Evolutionary conservation across 805 yeast genomes (phyloP), one percentile per base, ranked within the genome.

Genomic region (Zygoascus ofunaensis): DNA sequence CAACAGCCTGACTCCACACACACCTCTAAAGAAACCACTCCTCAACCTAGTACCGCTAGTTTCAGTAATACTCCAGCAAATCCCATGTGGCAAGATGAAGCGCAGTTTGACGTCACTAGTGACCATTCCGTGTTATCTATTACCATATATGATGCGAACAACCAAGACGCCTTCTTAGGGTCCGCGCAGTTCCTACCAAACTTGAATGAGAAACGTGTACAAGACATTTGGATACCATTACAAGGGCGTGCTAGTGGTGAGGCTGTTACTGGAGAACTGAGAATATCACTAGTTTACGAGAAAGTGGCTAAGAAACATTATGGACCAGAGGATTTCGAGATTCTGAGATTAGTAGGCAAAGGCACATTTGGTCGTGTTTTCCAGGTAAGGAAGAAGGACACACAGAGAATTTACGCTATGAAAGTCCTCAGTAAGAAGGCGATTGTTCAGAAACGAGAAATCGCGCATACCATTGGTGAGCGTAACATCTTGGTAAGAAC

Each of bases 291-390:
- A 73, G 79, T 78, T 51, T 90, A 80, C 63, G 77, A 77, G 39
- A 68, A 77, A 30, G 78, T 83, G 18, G 69, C 77, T 41, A 82
- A 84, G 62, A 77, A 79, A 55, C 85, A 82, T 54, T 49, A 43
- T 24, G 95, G 96, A 1, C 98, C 98, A 4, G 82, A 81, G 42
- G 97, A 92, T 65, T 92, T 92, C 64, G 95, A 89, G 62, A 87
- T 90, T 15, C 74, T 92, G 55, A 74, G 96, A 58, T 70, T 90
- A 43, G 70, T 90, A 49, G 98, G 98, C 49, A 87, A 87, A 61
- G 98, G 98, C 44, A 92, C 97, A 1, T 90, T 90, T 70, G 98
- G 98, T 26, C 95, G 87, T 68, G 98, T 90, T 32, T 92, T 82
- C 65, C 98, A 92, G 68, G 98, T 92, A 37, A 79, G 82, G 51